Evolutionary conservation across 2,329 filamentous ascomycete species (phyloP).

Genomic region (Clonostachys sp.): DNA sequence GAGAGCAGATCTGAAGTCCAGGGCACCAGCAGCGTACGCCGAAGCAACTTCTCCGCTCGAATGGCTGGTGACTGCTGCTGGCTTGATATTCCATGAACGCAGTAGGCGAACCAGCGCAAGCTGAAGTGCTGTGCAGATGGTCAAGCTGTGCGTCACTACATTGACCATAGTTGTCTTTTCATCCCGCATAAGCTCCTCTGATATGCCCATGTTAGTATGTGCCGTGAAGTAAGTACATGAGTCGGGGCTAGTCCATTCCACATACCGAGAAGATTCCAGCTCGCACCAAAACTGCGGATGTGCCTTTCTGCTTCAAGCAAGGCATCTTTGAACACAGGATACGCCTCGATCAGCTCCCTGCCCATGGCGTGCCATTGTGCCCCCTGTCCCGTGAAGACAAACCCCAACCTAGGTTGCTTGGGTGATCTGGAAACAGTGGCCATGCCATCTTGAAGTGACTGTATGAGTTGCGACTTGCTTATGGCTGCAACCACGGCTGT

Average conservation of each 20-base stretch:
- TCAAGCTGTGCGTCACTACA: constrained; percentile 20
- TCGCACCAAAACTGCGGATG: constrained; percentile 22
- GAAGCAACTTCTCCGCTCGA: constrained; percentile 32
- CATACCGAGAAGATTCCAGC: constrained; percentile 20
- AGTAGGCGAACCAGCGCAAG: constrained; percentile 29
- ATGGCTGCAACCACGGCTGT: too few species aligned
- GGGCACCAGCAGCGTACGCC: constrained; percentile 21
- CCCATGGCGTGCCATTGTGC: constrained; percentile 14
- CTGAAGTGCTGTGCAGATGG: constrained; percentile 35
- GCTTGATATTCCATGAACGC: constrained; percentile 14
- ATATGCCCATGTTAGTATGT: background rate
- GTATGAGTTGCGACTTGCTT: too few species aligned
- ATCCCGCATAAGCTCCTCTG: constrained; percentile 7
- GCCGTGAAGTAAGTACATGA: too few species aligned
- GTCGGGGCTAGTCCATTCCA: too few species aligned
- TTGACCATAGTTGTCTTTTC: constrained; percentile 8
- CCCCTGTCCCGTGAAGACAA: constrained; percentile 16
- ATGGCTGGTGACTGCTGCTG: constrained; percentile 24
- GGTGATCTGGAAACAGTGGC: too few species aligned
- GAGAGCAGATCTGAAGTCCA: constrained; percentile 9
- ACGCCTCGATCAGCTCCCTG: constrained; percentile 12
- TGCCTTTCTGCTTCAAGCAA: constrained; percentile 18
- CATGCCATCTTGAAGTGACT: too few species aligned
- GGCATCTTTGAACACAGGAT: constrained; percentile 6
- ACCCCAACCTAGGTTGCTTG: constrained; percentile 10